Evolutionary conservation across 2,329 filamentous ascomycete species (phyloP).

Genomic region (Fusarium nurragi): DNA sequence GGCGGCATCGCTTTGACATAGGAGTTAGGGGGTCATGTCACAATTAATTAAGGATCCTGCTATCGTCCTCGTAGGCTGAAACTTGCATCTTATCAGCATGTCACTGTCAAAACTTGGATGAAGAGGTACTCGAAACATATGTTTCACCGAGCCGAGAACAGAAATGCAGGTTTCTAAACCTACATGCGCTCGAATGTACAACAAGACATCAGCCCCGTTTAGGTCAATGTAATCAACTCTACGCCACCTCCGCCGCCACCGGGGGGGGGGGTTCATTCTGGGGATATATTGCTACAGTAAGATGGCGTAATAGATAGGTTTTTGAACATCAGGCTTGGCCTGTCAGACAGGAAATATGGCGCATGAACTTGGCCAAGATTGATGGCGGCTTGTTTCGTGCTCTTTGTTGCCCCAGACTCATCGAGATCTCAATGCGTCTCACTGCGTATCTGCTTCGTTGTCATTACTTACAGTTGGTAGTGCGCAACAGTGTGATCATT

Average conservation of each 20-base stretch:
- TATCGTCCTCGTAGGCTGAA: neutral
- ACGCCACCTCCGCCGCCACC: slow-evolving; percentile 26
- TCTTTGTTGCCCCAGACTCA: slow-evolving; percentile 2
- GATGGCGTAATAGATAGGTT: neutral
- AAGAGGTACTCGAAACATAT: slow-evolving; percentile 3
- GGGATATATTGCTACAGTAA: neutral
- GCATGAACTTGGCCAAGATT: slow-evolving; percentile 14
- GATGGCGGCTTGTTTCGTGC: slow-evolving; percentile 22
- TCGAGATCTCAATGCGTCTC: slow-evolving; percentile 16
- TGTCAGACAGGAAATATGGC: slow-evolving; percentile 22
- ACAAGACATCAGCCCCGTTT: too few species aligned
- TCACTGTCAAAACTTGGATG: neutral
- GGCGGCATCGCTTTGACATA: slow-evolving; percentile 31
- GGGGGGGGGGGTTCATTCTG: slow-evolving; percentile 16
- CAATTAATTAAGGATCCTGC: slow-evolving; percentile 21
- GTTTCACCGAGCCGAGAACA: slow-evolving; percentile 2
- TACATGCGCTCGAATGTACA: neutral
- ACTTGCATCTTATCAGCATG: slow-evolving; percentile 3
- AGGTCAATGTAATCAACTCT: neutral
- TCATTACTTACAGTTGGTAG: slow-evolving; percentile 13
- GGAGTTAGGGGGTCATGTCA: slow-evolving; percentile 26
- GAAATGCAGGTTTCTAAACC: neutral
- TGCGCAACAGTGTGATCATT: slow-evolving; percentile 12
- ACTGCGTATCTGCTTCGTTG: slow-evolving; percentile 27
- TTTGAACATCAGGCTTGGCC: neutral